Evolutionary conservation across 306 rosid species (phyloP).

Genomic region (Inga laurina): DNA sequence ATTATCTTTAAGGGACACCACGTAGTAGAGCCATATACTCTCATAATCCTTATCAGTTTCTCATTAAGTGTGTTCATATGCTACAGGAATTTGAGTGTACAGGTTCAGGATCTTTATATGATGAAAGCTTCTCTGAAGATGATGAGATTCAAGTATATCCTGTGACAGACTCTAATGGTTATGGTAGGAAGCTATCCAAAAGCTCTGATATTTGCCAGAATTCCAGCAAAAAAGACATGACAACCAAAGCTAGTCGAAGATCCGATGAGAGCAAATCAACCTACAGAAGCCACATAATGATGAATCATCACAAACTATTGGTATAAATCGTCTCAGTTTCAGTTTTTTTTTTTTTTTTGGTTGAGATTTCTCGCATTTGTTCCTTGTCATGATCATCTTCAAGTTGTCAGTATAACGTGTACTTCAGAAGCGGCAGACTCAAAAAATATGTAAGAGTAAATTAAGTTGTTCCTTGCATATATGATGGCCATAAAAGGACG

Average conservation of each 20-base stretch:
- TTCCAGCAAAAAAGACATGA: constrained; percentile 34
- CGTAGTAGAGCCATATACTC: not conserved
- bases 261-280: constrained; percentile 64
- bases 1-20: not conserved
- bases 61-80: not conserved
- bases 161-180: constrained; percentile 45
- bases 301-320: constrained; percentile 46
- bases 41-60: not conserved
- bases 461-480: constrained; percentile 33
- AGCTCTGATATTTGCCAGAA: constrained; percentile 79
- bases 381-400: constrained; percentile 25
- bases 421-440: constrained; percentile 33
- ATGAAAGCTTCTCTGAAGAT: constrained; percentile 51
- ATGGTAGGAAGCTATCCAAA: constrained; percentile 50
- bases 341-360: not conserved
- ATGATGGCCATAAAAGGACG: constrained; percentile 29
- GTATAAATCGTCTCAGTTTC: constrained; percentile 16
- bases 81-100: constrained; percentile 66
- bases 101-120: constrained; percentile 51
- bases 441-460: constrained; percentile 28
- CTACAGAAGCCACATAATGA: constrained; percentile 45
- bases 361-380: constrained; percentile 36
- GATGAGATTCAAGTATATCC: constrained; percentile 45
- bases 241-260: constrained; percentile 48
- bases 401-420: constrained; percentile 38